Percentiles rank a stretch among this genome's conserved stretches.
Evolutionary conservation across 805 yeast genomes (phyloP).

Genomic region (Candida broadrunensis): DNA sequence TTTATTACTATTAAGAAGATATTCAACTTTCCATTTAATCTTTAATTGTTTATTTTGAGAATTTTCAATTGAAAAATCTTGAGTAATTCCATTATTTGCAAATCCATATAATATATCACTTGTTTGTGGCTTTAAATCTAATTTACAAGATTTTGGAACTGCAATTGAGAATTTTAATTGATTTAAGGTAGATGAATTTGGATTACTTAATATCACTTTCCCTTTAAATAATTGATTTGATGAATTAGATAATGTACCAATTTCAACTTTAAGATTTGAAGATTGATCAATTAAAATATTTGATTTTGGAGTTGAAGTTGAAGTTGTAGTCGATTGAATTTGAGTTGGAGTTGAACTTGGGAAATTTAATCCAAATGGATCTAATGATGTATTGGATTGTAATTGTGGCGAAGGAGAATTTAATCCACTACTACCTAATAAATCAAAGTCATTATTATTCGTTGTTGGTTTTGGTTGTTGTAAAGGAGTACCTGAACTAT

Average conservation of each 20-base stretch:
- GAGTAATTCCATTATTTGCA: slow-evolving; percentile 49
- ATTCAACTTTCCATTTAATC: slow-evolving; percentile 74
- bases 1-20: slow-evolving; percentile 43
- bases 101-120: slow-evolving; percentile 49
- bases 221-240: slow-evolving; percentile 37
- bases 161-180: slow-evolving; percentile 63
- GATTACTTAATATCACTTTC: slow-evolving; percentile 51
- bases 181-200: slow-evolving; percentile 40
- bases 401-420: slow-evolving; percentile 40
- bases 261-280: slow-evolving; percentile 46
- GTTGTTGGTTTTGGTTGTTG: slow-evolving; percentile 11
- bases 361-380: slow-evolving; percentile 40
- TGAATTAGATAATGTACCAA: slow-evolving; percentile 36
- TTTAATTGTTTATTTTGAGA: slow-evolving; percentile 43
- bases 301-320: slow-evolving; percentile 9
- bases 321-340: slow-evolving; percentile 14
- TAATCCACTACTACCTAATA: slow-evolving; percentile 28
- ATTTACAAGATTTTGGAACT: slow-evolving; percentile 60
- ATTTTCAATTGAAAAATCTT: slow-evolving; percentile 43
- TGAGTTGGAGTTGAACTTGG: slow-evolving; percentile 34
- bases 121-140: slow-evolving; percentile 62
- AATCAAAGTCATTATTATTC: slow-evolving; percentile 16
- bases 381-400: slow-evolving; percentile 27
- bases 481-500: slow-evolving; percentile 2
- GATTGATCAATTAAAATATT: slow-evolving; percentile 42